Evolutionary conservation across 371 early-diverging fungal species (phyloP), one percentile per base, ranked within the genome.

Genomic region (Neoconidiobolus thromboides): DNA sequence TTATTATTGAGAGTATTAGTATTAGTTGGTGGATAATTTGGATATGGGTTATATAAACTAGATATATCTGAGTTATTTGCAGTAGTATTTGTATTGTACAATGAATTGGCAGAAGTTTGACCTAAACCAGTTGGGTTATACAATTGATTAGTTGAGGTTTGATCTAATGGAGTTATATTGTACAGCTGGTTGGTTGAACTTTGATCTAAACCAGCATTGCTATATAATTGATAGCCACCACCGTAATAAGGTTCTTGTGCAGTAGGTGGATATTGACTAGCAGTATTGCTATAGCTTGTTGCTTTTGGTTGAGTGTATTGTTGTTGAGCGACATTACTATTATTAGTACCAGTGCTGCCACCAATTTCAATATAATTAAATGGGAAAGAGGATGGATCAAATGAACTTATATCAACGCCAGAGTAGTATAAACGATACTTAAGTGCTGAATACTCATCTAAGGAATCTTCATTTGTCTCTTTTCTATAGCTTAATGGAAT

Each of bases 351-450:
- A 9, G 57, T 42, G 3, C 38, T 36, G 9, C 37, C 6, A 42
- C 62, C 69, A 46, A 86, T 70, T 46, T 70, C 69, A 26, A 72
- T 61, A n/a, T 67, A 57, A 59, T 75, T 79, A 64, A 83, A 89
- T 43, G 87, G 86, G 66, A 82, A 79, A 26, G 62, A 59, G 1
- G 90, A 87, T 6, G 70, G 71, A 1, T 67, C 72, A 2, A 66
- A 60, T 46, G 70, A 69, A 51, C 73, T 71, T 14, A 73, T 72
- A 46, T 73, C 70, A 0, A 71, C 70, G 26, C 78, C 81, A 12
- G 81, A 79, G 54, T 76, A 70, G 62, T 76, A 87, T 10, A 93
- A 67, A 43, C 87, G 76, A 66, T 93, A 84, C 63, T 83, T 82
- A 51, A 91, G 73, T 43, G 83, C 70, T 4, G 83, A 72, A 38